These are phyloP conservation scores for Sclerospora graminicola DNA, from an alignment of 352 stramenopile genomes.

Conservation along the genomic window DNA sequence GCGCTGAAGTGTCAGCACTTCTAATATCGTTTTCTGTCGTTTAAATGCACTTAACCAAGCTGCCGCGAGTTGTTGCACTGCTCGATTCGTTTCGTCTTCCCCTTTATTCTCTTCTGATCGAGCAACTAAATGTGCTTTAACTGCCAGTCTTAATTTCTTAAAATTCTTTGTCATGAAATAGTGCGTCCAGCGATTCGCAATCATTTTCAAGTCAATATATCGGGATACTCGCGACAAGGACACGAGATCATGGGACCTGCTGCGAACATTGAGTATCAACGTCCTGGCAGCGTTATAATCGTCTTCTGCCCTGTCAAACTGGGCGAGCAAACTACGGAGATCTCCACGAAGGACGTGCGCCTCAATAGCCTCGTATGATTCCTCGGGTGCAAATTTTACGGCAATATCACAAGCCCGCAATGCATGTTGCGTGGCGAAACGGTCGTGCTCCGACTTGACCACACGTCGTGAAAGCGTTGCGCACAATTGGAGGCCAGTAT, in stretches of 20 bases:
- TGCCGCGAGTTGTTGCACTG: slow-evolving; percentile 12
- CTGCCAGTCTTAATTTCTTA: slow-evolving; percentile 33
- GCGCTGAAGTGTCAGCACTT: slow-evolving; percentile 34
- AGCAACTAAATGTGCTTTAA: slow-evolving; percentile 3
- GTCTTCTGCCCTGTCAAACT: slow-evolving; percentile 25
- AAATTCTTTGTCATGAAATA: slow-evolving; percentile 33
- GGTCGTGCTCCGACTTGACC: slow-evolving; percentile 32
- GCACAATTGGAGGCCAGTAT: slow-evolving; percentile 27
- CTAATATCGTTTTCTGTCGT: slow-evolving; percentile 26
- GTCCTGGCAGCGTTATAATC: slow-evolving; percentile 31
- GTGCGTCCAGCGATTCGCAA: slow-evolving; percentile 43
- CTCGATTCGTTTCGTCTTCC: neutral
- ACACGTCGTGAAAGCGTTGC: slow-evolving; percentile 27
- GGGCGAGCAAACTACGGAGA: slow-evolving; percentile 34
- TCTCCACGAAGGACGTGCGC: slow-evolving; percentile 42
- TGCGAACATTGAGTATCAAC: slow-evolving; percentile 6
- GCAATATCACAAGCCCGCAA: slow-evolving; percentile 36
- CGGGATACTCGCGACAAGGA: slow-evolving; percentile 6
- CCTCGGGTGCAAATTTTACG: slow-evolving; percentile 20
- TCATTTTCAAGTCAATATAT: slow-evolving; percentile 28
- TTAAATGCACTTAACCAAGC: slow-evolving; percentile 38
- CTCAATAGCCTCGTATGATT: slow-evolving; percentile 20
- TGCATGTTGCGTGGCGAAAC: slow-evolving; percentile 22
- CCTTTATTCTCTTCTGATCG: neutral
- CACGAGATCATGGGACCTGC: neutral